Evolutionary conservation across 2,329 filamentous ascomycete species (phyloP), one percentile per base, ranked within the genome.

Genomic region (Penicillium decumbens): DNA sequence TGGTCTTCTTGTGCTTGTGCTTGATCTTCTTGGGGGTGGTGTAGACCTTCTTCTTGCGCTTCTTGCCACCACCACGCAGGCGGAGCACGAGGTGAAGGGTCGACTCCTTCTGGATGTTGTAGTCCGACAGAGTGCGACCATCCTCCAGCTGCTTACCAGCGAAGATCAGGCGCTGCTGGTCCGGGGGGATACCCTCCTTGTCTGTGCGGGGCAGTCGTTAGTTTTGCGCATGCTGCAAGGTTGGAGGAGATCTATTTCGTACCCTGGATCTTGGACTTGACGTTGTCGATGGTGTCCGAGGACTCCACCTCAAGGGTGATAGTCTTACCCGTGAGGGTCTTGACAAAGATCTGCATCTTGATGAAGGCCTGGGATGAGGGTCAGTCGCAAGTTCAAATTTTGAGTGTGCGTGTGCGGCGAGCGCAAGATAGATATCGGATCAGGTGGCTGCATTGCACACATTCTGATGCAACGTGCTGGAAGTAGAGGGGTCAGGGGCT

Each of bases 1-100:
- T 98, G 85, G 88, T 95, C 92, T 98, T 98, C 90, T 97, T 98
- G 83, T 90, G 88, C 91, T 98, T 98, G 87, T 98, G 93, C 93
- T 98, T 98, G 88, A 98, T 98, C 90, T 98, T 98, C 91, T 98
- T 98, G 77, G 93, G 93, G 72, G 93, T 98, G 76, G 89, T 97
- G 88, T 98, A 98, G 68, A 98, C 93, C 91, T 98, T 98, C 90
- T 95, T 95, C 89, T 98, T 98, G 79, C 95, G 86, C 89, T 97
- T 96, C 90, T 98, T 98, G 75, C 78, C 91, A 78, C 92, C 93
- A 83, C 93, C 93, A 84, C 92, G 93, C 57, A 98, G 90, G 75
- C 93, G 89, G 69, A 98, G 87, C 69, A 98, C 93, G 68, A 97
- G 81, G 80, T 98, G 93, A 65, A 98, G 90, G 69, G 93, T 98